Evolutionary conservation across 495 filamentous ascomycete species (phyloP), one percentile per base, ranked within the genome.

Genomic region (Trypethelium eluteriae): DNA sequence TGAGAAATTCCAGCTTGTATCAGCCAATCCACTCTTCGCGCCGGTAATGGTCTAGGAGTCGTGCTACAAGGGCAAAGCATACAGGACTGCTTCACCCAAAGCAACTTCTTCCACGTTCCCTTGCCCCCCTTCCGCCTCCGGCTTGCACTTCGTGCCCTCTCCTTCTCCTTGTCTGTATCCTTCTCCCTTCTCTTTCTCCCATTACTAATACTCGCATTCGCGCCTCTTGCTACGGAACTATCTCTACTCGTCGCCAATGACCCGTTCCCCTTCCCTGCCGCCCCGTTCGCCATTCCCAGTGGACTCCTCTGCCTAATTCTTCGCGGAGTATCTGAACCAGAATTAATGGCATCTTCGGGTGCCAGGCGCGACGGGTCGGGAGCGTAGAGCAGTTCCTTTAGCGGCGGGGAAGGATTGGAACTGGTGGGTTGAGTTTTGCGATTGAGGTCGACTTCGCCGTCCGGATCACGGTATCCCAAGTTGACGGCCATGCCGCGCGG

Each of bases 61-160:
- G 25, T 25, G 25, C 25, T 1, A 25, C 0, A 25, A 12, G n/a
- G 14, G 5, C 12, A 16, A 35, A 38, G 71, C 82, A 65, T 83
- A 95, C 91, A 98, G 56, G 89, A 91, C 72, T 98, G 94, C 75
- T 96, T 96, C 67, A 98, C 92, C 94, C 94, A 98, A 18, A 98
- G 82, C 67, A 98, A 79, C 79, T 98, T 98, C 79, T 95, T 94
- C 89, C 93, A 98, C 32, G 81, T 82, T 39, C 81, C 82, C 67
- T 86, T 70, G 12, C 63, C 67, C 35, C 56, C 64, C 9, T 62
- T 88, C 67, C 86, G 81, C 74, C 84, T 81, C 68, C 88, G 80
- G 70, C 89, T 86, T 49, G 86, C 76, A 62, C 80, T 82, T 34
- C 81, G 73, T 11, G 79, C 80, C 66, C 84, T 72, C 62, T 84